These are phyloP conservation scores for sunflower (Helianthus annuus) DNA, from an alignment of 129 eudicot species.

Conservation along the genomic window HanXRQr2.0-SUNRISE NC_035444.2:5704529-5705028, in stretches of 20 bases:
- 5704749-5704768: no score
- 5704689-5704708: neutral
- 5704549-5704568: neutral
- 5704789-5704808: neutral
- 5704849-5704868: no score
- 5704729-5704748: neutral
- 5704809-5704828: constrained; percentile 16
- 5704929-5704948: constrained; percentile 18
- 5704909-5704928: constrained; percentile 9
- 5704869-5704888: constrained; percentile 9
- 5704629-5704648: neutral
- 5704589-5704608: neutral
- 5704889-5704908: neutral
- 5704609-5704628: neutral
- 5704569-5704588: neutral
- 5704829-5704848: no score
- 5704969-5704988: neutral
- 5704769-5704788: no score
- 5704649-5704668: neutral
- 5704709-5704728: neutral
- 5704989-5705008: neutral
- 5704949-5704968: constrained; percentile 4
- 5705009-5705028: constrained; percentile 13
- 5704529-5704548: neutral
- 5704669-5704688: neutral